A percentile compares a stretch with the other conserved stretches of the same genome.
These are phyloP conservation scores for Sclerotinia sclerotiorum DNA, from an alignment of 2,329 filamentous ascomycete species.

Conservation along the genomic window DNA sequence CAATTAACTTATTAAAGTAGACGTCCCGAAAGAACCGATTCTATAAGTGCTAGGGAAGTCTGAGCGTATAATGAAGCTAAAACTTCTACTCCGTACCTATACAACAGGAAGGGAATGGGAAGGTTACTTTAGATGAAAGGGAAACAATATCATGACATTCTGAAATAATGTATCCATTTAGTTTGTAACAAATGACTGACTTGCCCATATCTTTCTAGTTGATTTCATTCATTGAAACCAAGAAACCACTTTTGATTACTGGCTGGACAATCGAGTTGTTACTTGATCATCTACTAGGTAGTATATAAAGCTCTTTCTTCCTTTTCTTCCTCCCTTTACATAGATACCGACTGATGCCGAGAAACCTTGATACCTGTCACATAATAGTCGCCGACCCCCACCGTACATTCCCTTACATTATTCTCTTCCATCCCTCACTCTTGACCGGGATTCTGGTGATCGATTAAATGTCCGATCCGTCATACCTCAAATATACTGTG, in stretches of 20 bases:
- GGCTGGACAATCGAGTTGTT: too few relatives aligned
- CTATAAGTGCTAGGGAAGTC: not conserved
- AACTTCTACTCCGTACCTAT: not conserved
- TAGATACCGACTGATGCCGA: conserved; percentile 3
- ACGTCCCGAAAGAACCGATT: conserved; percentile 13
- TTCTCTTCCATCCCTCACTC: not conserved
- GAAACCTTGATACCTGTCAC: conserved; percentile 16
- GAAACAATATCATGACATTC: conserved; percentile 7
- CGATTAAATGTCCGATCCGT: conserved; percentile 12
- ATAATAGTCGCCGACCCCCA: conserved; percentile 15
- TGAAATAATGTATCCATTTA: not conserved
- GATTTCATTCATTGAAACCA: conserved; percentile 1
- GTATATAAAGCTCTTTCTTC: not conserved
- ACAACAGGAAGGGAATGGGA: not conserved
- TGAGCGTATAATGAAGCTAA: not conserved
- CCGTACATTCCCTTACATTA: not conserved
- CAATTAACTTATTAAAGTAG: conserved; percentile 15
- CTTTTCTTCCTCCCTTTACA: not conserved
- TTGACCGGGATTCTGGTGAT: conserved; percentile 8
- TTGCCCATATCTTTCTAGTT: not conserved
- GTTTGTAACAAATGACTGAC: conserved; percentile 3
- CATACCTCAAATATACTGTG: conserved; percentile 3
- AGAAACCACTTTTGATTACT: conserved; percentile 10
- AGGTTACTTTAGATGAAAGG: conserved; percentile 2
- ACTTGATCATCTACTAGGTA: too few relatives aligned